These are phyloP conservation scores for Cytospora leucostoma DNA, from an alignment of 2,329 filamentous ascomycete species.

Conservation along the genomic window DNA sequence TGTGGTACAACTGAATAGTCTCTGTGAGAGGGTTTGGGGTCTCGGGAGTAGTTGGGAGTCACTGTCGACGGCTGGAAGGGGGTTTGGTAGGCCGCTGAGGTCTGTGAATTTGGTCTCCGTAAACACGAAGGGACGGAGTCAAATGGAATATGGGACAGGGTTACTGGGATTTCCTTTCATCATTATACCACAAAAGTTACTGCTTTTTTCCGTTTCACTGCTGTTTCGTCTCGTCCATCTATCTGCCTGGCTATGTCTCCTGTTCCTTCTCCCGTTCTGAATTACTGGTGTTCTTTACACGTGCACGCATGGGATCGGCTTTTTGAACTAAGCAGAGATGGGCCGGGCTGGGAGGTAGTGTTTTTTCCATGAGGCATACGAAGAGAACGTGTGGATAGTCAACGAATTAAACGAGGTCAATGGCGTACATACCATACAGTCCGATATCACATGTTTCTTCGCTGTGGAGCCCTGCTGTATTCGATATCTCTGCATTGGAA, in stretches of 20 bases:
- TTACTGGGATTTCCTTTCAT: constrained; percentile 25
- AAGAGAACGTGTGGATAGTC: neutral
- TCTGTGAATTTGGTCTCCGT: constrained; percentile 4
- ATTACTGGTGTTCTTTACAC: neutral
- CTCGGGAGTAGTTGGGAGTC: neutral
- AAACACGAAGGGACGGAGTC: constrained; percentile 28
- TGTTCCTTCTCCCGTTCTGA: neutral
- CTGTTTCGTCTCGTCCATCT: neutral
- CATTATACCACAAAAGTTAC: constrained; percentile 44
- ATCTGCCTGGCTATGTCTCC: neutral
- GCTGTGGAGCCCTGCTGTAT: neutral
- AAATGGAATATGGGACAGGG: constrained; percentile 9
- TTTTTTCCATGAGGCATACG: neutral
- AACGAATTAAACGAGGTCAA: neutral
- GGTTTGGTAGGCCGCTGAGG: neutral
- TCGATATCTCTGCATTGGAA: neutral
- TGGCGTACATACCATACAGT: neutral
- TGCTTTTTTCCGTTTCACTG: constrained; percentile 28
- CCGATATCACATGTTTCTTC: neutral
- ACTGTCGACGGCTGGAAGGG: neutral
- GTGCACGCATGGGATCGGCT: neutral
- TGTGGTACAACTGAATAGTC: no score
- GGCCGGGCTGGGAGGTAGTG: neutral
- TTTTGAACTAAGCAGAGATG: neutral
- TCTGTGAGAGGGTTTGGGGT: no score